phyloP scores from a whole-genome alignment of 176 grass and related monocot genomes.

The Avena atlantica region DNA sequence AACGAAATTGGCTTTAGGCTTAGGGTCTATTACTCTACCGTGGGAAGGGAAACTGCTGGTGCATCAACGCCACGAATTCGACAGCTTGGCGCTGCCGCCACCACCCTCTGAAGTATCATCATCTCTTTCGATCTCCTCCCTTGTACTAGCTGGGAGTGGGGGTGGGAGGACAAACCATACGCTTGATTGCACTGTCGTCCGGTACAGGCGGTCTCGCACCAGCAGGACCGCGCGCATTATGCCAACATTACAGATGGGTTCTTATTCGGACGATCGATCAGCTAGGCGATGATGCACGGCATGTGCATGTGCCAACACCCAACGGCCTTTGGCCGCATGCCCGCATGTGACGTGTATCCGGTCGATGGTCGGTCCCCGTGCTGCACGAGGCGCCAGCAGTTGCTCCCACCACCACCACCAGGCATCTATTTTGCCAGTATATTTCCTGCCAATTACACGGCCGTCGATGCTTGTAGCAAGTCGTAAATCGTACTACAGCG shows the following conservation, averaged over 20 bases:
- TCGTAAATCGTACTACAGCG: neutral
- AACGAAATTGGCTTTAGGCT: neutral
- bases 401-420: conserved; percentile 17
- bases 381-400: conserved; percentile 23
- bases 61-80: neutral
- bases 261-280: too few species aligned
- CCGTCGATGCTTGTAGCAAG: neutral
- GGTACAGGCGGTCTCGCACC: conserved; percentile 26
- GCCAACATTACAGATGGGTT: conserved; percentile 4
- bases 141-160: too few species aligned
- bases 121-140: neutral
- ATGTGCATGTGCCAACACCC: conserved; percentile 34
- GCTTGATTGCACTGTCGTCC: conserved; percentile 28
- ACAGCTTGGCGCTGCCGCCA: neutral
- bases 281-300: neutral
- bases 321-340: conserved; percentile 36
- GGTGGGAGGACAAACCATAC: neutral
- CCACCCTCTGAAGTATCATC: neutral
- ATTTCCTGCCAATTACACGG: neutral
- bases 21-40: neutral
- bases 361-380: neutral
- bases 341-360: conserved; percentile 52
- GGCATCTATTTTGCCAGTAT: neutral
- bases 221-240: conserved; percentile 11
- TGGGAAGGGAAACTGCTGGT: neutral